Percentiles rank a stretch among this genome's conserved stretches.
phyloP scores from a whole-genome alignment of 768 basidiomycete species.

The Austroboletus eburneus region DNA sequence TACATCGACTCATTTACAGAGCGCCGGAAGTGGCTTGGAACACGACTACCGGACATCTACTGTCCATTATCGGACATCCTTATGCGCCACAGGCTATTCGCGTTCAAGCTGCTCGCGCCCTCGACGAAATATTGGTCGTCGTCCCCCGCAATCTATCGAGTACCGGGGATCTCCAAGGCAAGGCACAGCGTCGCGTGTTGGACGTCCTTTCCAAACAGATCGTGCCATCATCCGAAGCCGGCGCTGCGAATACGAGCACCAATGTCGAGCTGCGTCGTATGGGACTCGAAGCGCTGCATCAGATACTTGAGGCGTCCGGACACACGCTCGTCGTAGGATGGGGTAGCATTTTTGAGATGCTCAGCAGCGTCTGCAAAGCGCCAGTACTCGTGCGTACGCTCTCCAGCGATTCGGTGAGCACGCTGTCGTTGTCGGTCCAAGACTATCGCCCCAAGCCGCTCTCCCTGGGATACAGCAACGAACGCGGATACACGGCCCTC shows the following conservation, averaged over 20 bases:
- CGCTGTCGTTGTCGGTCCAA: slow-evolving; percentile 34
- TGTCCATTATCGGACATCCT: slow-evolving; percentile 67
- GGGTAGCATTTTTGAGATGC: slow-evolving; percentile 90
- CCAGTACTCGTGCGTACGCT: slow-evolving; percentile 33
- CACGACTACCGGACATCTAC: slow-evolving; percentile 71
- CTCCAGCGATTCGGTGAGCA: slow-evolving; percentile 40
- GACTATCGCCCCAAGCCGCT: slow-evolving; percentile 39
- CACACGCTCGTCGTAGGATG: slow-evolving; percentile 92
- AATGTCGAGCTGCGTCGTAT: slow-evolving; percentile 79
- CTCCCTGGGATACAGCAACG: slow-evolving; percentile 53
- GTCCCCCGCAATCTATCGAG: slow-evolving; percentile 69
- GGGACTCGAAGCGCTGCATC: slow-evolving; percentile 85
- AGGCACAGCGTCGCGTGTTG: slow-evolving; percentile 81
- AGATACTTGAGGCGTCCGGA: slow-evolving; percentile 86
- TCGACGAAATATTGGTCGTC: slow-evolving; percentile 78
- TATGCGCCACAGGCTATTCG: slow-evolving; percentile 75
- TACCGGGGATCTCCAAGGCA: slow-evolving; percentile 57
- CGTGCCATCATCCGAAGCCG: slow-evolving; percentile 37
- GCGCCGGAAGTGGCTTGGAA: slow-evolving; percentile 84
- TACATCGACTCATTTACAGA: slow-evolving; percentile 83
- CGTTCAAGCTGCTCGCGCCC: slow-evolving; percentile 80
- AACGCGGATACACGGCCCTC: slow-evolving; percentile 68
- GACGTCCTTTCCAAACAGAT: slow-evolving; percentile 82
- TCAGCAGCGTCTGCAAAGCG: slow-evolving; percentile 81
- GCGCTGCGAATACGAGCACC: slow-evolving; percentile 41